Evolutionary conservation across 371 early-diverging fungal genomes (phyloP), one percentile per base, ranked within the genome.

Genomic region (Actinomortierella ambigua): DNA sequence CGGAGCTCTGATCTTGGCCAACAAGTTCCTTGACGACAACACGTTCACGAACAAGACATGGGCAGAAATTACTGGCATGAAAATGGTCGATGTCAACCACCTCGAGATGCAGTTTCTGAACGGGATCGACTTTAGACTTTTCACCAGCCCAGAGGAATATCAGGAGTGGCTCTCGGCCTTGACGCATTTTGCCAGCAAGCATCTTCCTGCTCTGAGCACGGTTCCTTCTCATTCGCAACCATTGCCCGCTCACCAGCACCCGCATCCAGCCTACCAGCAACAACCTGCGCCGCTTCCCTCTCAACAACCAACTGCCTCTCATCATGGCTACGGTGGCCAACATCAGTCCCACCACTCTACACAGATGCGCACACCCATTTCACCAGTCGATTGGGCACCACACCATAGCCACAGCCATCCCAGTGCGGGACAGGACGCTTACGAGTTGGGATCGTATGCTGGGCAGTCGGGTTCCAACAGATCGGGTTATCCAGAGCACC

Each of bases 1-100:
- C 0, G 91, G 91, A 4, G 77, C 75, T 2, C n/a, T 68, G 57
- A 73, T 73, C 47, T 53, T 66, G 68, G 88, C 82, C 34, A 86
- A 85, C 69, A 87, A 87, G 48, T 85, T 85, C 50, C 65, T 85
- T 34, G 86, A 86, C 44, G 88, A 87, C 68, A 84, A 85, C 59
- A 84, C 85, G 0, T 86, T 84, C 53, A 85, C 86, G 23, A 86
- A 87, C 75, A 85, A 82, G 61, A 84, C 86, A 0, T 87, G 86
- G 86, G 80, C 85, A 6, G 85, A 85, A 47, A 83, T 87, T n/a
- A 84, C 86, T 2, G 85, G 85, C n/a, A 83, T 87, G 81, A 85
- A 82, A 54, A 79, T 85, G 54, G 76, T 77, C 39, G 85, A 87
- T 53, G 73, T 87, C 53, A 85, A 85, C 58, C 80, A 85, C 34